Evolutionary conservation across 2,329 filamentous ascomycete genomes (phyloP).

Genomic region (Biscogniauxia marginata): DNA sequence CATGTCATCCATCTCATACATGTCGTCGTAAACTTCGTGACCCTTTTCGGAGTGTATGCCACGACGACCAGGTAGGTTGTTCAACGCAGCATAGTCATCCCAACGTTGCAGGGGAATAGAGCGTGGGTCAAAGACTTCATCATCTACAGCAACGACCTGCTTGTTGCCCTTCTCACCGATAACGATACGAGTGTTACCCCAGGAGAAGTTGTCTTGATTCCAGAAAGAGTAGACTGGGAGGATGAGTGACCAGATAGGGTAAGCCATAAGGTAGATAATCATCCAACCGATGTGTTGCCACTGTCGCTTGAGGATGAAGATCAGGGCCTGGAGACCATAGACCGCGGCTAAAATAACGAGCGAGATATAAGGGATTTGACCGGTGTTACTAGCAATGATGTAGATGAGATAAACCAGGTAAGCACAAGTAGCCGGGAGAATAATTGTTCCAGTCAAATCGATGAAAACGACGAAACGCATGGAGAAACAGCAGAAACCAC

Average conservation of each 20-base stretch:
- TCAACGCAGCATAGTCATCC: conserved; percentile 89
- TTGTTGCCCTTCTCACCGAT: conserved; percentile 91
- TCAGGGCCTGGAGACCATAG: conserved; percentile 92
- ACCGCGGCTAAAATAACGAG: conserved; percentile 86
- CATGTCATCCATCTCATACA: conserved; percentile 98
- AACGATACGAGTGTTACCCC: conserved; percentile 98
- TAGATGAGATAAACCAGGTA: conserved; percentile 91
- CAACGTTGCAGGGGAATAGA: conserved; percentile 93
- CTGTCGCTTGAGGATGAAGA: conserved; percentile 94
- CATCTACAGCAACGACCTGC: conserved; percentile 82
- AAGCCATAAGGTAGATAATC: conserved; percentile 97
- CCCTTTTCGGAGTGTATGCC: conserved; percentile 66
- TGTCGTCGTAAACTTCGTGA: conserved; percentile 66
- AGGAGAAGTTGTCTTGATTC: conserved; percentile 98
- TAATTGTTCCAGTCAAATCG: conserved; percentile 88
- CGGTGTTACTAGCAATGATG: conserved; percentile 63
- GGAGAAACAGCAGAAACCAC: conserved; percentile 97
- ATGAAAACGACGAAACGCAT: conserved; percentile 97
- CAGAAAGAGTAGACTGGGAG: conserved; percentile 98
- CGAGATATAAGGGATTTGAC: conserved; percentile 82
- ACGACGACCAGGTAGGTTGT: conserved; percentile 88
- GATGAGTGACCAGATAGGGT: conserved; percentile 88
- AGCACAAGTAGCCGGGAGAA: conserved; percentile 82
- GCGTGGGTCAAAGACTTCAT: conserved; percentile 84
- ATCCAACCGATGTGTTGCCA: conserved; percentile 99